Percentiles rank a stretch among this genome's conserved stretches.
Evolutionary conservation across 441 rosid genomes (phyloP).

Genomic region (Adansonia madagascariensis): DNA sequence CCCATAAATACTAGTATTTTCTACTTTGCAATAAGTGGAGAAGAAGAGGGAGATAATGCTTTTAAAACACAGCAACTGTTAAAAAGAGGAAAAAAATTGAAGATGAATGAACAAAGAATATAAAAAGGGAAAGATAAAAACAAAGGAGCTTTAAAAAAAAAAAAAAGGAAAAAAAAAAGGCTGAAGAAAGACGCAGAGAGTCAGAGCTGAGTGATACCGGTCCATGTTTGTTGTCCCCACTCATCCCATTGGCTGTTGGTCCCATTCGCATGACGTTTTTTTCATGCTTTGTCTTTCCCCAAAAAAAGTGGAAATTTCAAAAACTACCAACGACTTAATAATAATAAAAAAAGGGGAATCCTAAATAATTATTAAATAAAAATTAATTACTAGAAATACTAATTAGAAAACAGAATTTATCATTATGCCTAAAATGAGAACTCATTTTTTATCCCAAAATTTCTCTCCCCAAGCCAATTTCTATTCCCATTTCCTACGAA

Average conservation of each 20-base stretch:
- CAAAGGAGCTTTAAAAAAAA: not conserved
- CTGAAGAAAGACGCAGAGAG: not conserved
- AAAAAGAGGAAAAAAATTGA: not conserved
- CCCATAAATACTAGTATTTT: not conserved
- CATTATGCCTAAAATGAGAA: too few relatives aligned
- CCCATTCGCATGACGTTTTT: constrained; percentile 22
- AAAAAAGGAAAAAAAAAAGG: not conserved
- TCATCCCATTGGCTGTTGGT: constrained; percentile 27
- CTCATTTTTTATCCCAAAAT: too few relatives aligned
- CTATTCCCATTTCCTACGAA: too few relatives aligned
- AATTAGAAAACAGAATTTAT: too few relatives aligned
- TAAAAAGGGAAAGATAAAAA: not conserved
- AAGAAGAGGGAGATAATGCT: not conserved
- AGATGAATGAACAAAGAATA: not conserved
- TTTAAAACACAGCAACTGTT: not conserved
- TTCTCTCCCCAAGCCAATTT: too few relatives aligned
- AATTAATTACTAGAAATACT: too few relatives aligned
- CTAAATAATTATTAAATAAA: too few relatives aligned
- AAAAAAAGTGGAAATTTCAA: not conserved
- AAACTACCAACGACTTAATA: too few relatives aligned
- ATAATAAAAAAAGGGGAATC: too few relatives aligned
- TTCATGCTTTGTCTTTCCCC: not conserved
- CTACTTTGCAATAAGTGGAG: not conserved
- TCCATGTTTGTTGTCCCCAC: constrained; percentile 25
- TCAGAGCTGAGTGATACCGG: not conserved